phyloP scores from a whole-genome alignment of 768 basidiomycete genomes.

The Lentinula sp. region DNA sequence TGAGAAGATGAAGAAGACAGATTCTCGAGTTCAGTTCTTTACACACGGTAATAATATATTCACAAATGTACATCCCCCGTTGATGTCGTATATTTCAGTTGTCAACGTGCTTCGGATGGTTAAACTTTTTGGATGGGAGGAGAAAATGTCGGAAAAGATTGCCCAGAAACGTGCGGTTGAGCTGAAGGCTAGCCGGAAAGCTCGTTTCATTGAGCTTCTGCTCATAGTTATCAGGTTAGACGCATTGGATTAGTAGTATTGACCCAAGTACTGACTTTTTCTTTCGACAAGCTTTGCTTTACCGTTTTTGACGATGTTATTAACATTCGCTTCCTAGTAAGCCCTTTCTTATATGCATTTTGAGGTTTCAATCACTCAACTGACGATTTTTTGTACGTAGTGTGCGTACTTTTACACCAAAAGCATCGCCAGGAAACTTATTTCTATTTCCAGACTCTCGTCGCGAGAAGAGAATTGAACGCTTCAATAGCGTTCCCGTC shows the following conservation, averaged over 20 bases:
- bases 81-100: slow-evolving; percentile 28
- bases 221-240: slow-evolving; percentile 36
- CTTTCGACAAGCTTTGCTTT: slow-evolving; percentile 40
- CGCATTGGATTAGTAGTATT: background rate
- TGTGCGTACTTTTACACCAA: slow-evolving; percentile 1
- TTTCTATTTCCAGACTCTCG: background rate
- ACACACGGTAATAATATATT: slow-evolving; percentile 25
- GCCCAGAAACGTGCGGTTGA: slow-evolving; percentile 56
- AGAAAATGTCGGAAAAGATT: slow-evolving; percentile 46
- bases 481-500: slow-evolving; percentile 19
- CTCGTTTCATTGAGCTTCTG: slow-evolving; percentile 43
- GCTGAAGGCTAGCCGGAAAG: slow-evolving; percentile 46
- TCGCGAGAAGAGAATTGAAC: slow-evolving; percentile 7
- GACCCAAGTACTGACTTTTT: background rate
- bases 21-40: slow-evolving; percentile 36
- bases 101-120: slow-evolving; percentile 59
- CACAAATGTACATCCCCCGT: slow-evolving; percentile 11
- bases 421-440: background rate
- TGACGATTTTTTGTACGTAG: background rate
- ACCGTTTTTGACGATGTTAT: slow-evolving; percentile 60
- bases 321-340: slow-evolving; percentile 57
- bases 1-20: slow-evolving; percentile 36
- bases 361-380: background rate
- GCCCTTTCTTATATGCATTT: slow-evolving; percentile 11
- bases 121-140: slow-evolving; percentile 68